Evolutionary conservation across 1,139 yeast genomes (phyloP).

Genomic region (Magnusiomyces paraingens): DNA sequence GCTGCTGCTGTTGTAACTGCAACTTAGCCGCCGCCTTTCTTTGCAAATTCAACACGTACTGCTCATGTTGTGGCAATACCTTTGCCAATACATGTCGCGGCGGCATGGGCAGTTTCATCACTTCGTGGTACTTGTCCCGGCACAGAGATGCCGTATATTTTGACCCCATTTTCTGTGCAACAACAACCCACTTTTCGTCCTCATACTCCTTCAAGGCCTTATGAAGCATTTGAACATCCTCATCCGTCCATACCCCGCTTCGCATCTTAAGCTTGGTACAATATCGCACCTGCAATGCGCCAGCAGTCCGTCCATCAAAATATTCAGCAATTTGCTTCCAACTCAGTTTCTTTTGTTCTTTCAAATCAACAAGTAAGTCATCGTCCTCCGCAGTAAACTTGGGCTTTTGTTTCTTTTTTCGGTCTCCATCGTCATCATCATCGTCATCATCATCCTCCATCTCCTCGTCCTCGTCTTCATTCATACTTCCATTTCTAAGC

Average conservation of each 20-base stretch:
- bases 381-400: slow-evolving; percentile 29
- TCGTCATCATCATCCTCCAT: neutral
- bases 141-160: slow-evolving; percentile 24
- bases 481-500: neutral
- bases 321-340: slow-evolving; percentile 30
- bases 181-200: slow-evolving; percentile 25
- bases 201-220: slow-evolving; percentile 26
- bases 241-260: slow-evolving; percentile 23
- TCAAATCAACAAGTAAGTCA: slow-evolving; percentile 25
- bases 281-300: slow-evolving; percentile 30
- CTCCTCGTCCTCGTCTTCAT: neutral
- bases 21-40: neutral
- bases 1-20: neutral
- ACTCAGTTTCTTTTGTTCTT: slow-evolving; percentile 25
- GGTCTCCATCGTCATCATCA: neutral
- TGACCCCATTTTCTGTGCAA: slow-evolving; percentile 24
- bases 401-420: slow-evolving; percentile 18
- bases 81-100: neutral
- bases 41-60: neutral
- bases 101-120: slow-evolving; percentile 2
- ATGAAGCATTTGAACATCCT: slow-evolving; percentile 21
- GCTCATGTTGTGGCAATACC: slow-evolving; percentile 8
- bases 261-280: slow-evolving; percentile 28
- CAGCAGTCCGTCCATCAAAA: slow-evolving; percentile 29
- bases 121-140: slow-evolving; percentile 19